A percentile compares a stretch with the other conserved stretches of the same genome.
phyloP scores from a whole-genome alignment of 495 filamentous ascomycete genomes.

The Penicillium diatomitis region DNA sequence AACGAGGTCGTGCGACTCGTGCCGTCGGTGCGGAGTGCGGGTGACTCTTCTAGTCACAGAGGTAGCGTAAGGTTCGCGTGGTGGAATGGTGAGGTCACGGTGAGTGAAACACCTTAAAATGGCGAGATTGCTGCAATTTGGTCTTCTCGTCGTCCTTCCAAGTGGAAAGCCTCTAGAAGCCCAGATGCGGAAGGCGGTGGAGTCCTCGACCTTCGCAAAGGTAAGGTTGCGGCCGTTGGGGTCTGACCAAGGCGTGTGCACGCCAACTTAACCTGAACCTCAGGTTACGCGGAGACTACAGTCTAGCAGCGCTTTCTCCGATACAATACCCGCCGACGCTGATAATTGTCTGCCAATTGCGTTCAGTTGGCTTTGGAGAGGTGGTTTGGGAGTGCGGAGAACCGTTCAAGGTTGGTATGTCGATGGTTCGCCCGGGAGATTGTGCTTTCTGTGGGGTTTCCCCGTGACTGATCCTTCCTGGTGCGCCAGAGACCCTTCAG shows the following conservation, averaged over 20 bases:
- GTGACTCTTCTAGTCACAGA: slow-evolving; percentile 2
- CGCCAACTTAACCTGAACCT: too few species aligned
- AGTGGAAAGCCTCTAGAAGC: slow-evolving; percentile 20
- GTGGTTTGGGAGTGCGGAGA: too few species aligned
- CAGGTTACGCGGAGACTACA: too few species aligned
- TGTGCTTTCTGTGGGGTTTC: not conserved
- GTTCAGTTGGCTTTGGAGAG: too few species aligned
- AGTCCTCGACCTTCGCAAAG: not conserved
- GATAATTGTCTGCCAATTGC: too few species aligned
- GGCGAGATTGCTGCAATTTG: slow-evolving; percentile 6
- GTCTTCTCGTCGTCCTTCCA: slow-evolving; percentile 12
- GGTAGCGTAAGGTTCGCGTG: slow-evolving; percentile 2
- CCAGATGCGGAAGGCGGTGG: slow-evolving; percentile 22
- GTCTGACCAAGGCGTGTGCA: too few species aligned
- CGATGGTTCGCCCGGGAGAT: not conserved
- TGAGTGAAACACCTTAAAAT: slow-evolving; percentile 8
- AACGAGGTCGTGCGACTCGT: slow-evolving; percentile 11
- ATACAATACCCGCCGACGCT: too few species aligned
- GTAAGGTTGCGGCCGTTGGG: not conserved
- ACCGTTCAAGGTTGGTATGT: too few species aligned
- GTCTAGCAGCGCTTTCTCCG: too few species aligned
- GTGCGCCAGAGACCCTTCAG: not conserved
- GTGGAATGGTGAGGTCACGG: slow-evolving; percentile 2
- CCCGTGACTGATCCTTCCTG: slow-evolving; percentile 1
- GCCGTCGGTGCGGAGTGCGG: slow-evolving; percentile 9